Percentiles rank a stretch among this genome's conserved stretches.
Evolutionary conservation across 345 rosid genomes (phyloP).

Genomic region (Melastoma malabathricum): DNA sequence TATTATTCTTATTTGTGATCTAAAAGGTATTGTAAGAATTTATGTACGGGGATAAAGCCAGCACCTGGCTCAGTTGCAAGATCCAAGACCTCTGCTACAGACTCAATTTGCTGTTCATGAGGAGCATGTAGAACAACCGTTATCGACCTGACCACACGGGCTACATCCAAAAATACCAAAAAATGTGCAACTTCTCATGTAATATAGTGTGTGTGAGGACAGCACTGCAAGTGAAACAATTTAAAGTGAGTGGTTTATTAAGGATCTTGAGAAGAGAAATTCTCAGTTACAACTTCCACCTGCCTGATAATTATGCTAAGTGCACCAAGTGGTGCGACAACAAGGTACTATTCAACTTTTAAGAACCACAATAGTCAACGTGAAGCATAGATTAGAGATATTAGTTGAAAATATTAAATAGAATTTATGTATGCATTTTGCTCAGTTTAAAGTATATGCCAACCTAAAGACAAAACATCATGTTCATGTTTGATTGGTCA

Average conservation of each 20-base stretch:
- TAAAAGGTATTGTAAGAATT: neutral
- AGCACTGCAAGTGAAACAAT: constrained; percentile 44
- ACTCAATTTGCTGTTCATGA: constrained; percentile 78
- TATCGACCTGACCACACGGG: constrained; percentile 89
- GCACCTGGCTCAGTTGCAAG: constrained; percentile 99
- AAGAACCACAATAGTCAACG: too few species aligned
- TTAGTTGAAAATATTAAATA: too few species aligned
- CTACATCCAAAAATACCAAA: constrained; percentile 95
- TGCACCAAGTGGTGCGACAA: constrained; percentile 83
- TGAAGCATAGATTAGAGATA: too few species aligned
- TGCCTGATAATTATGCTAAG: constrained; percentile 90
- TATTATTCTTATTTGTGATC: neutral
- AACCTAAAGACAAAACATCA: too few species aligned
- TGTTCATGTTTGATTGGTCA: too few species aligned
- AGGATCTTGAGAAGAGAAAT: neutral
- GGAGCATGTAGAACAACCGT: constrained; percentile 95
- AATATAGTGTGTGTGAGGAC: constrained; percentile 77
- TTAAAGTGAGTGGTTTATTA: constrained; percentile 6
- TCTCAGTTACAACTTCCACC: constrained; percentile 5
- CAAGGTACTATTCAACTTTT: too few species aligned
- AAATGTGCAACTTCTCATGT: constrained; percentile 61
- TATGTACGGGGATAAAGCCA: neutral
- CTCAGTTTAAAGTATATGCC: too few species aligned
- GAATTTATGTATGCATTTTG: too few species aligned
- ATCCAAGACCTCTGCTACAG: constrained; percentile 85